Base-by-base conservation (phyloP, 2,329 filamentous ascomycete genomes). In the Emergomyces africanus region DNA sequence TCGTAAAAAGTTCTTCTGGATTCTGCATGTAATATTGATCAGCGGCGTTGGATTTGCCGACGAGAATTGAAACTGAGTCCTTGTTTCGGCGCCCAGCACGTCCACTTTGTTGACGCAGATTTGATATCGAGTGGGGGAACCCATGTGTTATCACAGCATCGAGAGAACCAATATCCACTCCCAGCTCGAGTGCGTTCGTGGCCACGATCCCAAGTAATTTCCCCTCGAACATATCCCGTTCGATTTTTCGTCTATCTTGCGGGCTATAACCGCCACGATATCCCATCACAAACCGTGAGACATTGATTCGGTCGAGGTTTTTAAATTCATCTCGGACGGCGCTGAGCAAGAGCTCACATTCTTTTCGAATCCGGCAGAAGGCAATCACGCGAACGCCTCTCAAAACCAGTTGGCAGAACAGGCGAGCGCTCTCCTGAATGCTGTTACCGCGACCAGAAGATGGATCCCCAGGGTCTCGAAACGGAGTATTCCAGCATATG, bases 11-110 rank as follows among this genome's bases (percentile, higher is more conserved):
- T 71, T 96, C 90, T 62, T 94, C 87, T 0, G 94, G 94, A 64
- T 97, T 95, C 62, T 89, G 84, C 94, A 99, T 99, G 72, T 95
- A 99, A 69, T 95, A 85, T 69, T 99, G 94, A 70, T 99, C 94
- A 0, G 89, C 90, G 2, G 91, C 85, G 64, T 94, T 96, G 63
- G 85, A 85, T 68, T 96, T 91, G 2, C 91, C 94, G 0, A 99
- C 83, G 0, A 99, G 77, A 2, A 99, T 84, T 0, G 90, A 95
- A 2, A 99, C 78, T 0, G 91, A 95, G 71, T 99, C 94, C 68
- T 89, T 95, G 69, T 96, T 96, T 61, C 92, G 82, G 61, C 94
- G 83, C 14, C 94, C 94, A 23, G 94, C 94, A 67, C 94, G 84
- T 15, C 94, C 94, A 67, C 90, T 96, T 71, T 99, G 94, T 70